Conservation (phyloP, 495 filamentous ascomycete species). For the Haplographium delicatum region DNA sequence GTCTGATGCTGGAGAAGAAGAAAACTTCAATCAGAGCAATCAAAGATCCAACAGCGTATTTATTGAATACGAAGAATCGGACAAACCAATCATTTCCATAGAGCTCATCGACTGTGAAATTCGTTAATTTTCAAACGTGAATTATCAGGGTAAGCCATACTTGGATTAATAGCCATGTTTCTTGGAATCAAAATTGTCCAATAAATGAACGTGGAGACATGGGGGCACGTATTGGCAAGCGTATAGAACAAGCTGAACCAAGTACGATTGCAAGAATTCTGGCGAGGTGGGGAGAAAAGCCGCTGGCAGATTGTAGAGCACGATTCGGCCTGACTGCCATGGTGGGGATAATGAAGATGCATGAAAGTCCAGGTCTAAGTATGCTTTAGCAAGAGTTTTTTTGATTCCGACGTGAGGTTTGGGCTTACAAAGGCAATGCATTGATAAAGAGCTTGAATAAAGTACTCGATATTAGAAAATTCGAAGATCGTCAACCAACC, state of each 20-base stretch:
- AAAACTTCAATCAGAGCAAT: constrained; percentile 42
- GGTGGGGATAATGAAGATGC: constrained; percentile 39
- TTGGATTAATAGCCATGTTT: constrained; percentile 8
- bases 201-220: constrained; percentile 41
- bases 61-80: constrained; percentile 39
- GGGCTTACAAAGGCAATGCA: constrained; percentile 35
- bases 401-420: no score
- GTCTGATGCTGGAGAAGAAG: constrained; percentile 44
- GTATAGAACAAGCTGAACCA: constrained; percentile 48
- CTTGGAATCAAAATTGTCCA: constrained; percentile 35
- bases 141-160: constrained; percentile 7
- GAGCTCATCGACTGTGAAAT: constrained; percentile 5
- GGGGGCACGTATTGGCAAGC: constrained; percentile 35
- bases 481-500: constrained; percentile 40
- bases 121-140: not conserved
- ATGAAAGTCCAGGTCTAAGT: constrained; percentile 43
- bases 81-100: constrained; percentile 12
- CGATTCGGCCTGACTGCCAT: constrained; percentile 27
- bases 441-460: constrained; percentile 40
- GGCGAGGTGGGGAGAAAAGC: constrained; percentile 34
- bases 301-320: constrained; percentile 23
- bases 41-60: constrained; percentile 35
- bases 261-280: constrained; percentile 30
- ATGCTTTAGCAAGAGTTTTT: not conserved
- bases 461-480: constrained; percentile 40